These are phyloP conservation scores for Clarkia xantiana DNA, from an alignment of 345 rosid genomes.

Conservation along the genomic window DNA sequence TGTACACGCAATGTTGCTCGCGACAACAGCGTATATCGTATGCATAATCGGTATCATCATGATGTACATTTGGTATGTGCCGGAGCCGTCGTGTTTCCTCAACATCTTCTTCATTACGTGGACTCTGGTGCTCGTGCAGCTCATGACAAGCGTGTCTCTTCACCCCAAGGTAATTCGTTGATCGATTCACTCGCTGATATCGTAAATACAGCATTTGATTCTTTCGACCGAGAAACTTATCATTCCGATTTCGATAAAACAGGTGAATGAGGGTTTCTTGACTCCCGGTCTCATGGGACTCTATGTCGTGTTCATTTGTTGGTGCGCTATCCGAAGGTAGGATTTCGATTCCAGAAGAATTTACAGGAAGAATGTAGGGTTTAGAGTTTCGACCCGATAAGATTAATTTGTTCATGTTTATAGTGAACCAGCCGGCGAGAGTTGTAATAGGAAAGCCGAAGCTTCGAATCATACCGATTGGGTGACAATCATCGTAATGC, in stretches of 20 bases:
- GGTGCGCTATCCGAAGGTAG: constrained; percentile 94
- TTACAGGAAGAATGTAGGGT: not conserved
- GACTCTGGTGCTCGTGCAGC: constrained; percentile 83
- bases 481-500: constrained; percentile 87
- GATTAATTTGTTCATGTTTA: constrained; percentile 8
- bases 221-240: no score
- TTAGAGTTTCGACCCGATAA: not conserved
- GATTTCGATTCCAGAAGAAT: not conserved
- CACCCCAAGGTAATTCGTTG: constrained; percentile 52
- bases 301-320: constrained; percentile 74
- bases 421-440: constrained; percentile 92
- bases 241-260: not conserved
- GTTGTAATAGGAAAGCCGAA: constrained; percentile 75
- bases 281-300: constrained; percentile 97
- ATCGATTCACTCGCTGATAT: no score
- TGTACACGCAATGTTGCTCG: constrained; percentile 52
- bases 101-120: constrained; percentile 88
- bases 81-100: constrained; percentile 73
- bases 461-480: constrained; percentile 76
- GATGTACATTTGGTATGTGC: constrained; percentile 94
- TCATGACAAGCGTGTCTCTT: constrained; percentile 86
- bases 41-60: constrained; percentile 68
- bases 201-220: no score
- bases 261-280: constrained; percentile 73
- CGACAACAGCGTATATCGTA: constrained; percentile 54